Percentiles rank a stretch among this genome's conserved stretches.
These are phyloP conservation scores for Phanerodontia chrysosporium DNA, from an alignment of 768 basidiomycete genomes.

Conservation along the genomic window DNA sequence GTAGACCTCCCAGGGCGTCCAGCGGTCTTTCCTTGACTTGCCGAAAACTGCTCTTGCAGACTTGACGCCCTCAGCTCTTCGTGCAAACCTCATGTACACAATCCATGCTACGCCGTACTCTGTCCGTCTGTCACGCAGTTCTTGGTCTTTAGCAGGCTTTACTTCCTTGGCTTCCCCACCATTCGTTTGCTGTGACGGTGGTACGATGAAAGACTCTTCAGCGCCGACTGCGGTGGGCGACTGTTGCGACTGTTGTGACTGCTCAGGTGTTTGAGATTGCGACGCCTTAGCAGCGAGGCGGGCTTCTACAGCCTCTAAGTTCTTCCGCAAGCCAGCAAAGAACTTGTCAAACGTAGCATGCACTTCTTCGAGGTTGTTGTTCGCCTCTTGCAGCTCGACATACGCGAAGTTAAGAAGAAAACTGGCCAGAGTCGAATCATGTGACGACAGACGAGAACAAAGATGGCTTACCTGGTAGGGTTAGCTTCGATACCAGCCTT, in stretches of 20 bases:
- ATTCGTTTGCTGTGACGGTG: conserved; percentile 20
- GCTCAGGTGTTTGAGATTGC: not conserved
- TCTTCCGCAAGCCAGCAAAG: conserved; percentile 55
- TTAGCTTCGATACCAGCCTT: conserved; percentile 87
- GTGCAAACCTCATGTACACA: conserved; percentile 91
- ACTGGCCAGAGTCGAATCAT: conserved; percentile 34
- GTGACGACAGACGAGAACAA: not conserved
- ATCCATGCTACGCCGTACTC: conserved; percentile 80
- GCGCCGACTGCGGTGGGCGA: not conserved
- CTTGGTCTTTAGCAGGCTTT: conserved; percentile 49
- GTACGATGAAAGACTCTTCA: not conserved
- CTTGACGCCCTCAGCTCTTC: conserved; percentile 84
- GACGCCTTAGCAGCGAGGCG: conserved; percentile 12
- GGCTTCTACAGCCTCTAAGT: conserved; percentile 59
- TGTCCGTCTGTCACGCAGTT: conserved; percentile 53
- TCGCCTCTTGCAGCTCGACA: conserved; percentile 66
- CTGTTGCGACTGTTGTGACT: not conserved
- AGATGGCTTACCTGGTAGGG: conserved; percentile 56
- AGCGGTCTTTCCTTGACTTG: conserved; percentile 73
- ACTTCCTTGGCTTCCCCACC: conserved; percentile 43
- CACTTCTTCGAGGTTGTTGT: conserved; percentile 61
- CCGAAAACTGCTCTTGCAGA: conserved; percentile 73
- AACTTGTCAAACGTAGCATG: conserved; percentile 73
- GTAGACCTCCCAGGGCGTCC: conserved; percentile 87
- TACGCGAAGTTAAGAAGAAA: conserved; percentile 90